Conservation (phyloP, 192 early-diverging fungal species). For the Globomyces pollinis-pini region DNA sequence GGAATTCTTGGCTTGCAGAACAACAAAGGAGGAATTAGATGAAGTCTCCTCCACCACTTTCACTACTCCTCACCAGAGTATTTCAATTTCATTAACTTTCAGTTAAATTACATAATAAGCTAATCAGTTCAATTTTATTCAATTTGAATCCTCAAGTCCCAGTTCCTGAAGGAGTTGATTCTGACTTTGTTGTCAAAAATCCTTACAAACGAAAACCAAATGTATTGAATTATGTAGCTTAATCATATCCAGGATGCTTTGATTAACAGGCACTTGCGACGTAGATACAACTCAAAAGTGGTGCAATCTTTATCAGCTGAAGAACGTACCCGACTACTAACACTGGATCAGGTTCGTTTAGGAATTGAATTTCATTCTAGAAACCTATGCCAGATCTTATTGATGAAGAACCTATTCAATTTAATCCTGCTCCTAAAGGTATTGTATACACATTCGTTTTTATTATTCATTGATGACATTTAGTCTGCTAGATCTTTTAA, state of each 20-base stretch:
- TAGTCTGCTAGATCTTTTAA: background rate
- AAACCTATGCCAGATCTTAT: too few relatives aligned
- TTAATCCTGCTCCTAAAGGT: too few relatives aligned
- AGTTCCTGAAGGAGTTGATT: background rate
- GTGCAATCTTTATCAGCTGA: background rate
- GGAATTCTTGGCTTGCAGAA: conserved; percentile 25
- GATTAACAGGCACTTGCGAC: background rate
- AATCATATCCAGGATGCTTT: background rate
- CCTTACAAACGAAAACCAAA: conserved; percentile 5
- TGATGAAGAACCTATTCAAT: too few relatives aligned
- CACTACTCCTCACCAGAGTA: conserved; percentile 2
- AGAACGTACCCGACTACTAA: background rate
- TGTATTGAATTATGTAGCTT: background rate
- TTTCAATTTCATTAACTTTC: too few relatives aligned
- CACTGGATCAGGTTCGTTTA: background rate
- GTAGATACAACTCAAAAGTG: background rate
- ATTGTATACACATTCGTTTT: too few relatives aligned
- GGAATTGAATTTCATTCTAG: too few relatives aligned
- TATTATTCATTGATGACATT: background rate
- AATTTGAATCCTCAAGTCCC: background rate
- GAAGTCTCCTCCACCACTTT: background rate
- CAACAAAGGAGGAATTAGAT: conserved; percentile 13
- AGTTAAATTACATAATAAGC: conserved; percentile 11
- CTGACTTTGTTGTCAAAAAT: conserved; percentile 9
- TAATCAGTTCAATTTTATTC: conserved; percentile 3